These are phyloP conservation scores for Monosporascus sp. DNA, from an alignment of 2,329 filamentous ascomycete species.

Conservation along the genomic window DNA sequence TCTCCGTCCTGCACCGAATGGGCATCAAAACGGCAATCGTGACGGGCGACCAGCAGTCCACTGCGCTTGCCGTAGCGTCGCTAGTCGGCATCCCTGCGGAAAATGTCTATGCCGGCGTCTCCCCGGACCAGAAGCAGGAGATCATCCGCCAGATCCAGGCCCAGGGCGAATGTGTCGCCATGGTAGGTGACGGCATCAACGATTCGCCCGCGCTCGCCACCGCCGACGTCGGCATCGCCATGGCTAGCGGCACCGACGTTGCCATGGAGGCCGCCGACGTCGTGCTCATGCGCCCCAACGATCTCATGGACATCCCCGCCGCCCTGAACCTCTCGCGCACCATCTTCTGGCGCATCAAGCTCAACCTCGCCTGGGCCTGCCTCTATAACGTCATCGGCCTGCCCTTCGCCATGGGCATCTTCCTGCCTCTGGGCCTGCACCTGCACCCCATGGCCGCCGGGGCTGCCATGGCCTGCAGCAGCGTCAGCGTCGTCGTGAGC, in stretches of 20 bases:
- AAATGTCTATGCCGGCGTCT: constrained; percentile 80
- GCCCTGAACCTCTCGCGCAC: constrained; percentile 73
- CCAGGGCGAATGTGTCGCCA: constrained; percentile 74
- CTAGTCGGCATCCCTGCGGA: constrained; percentile 73
- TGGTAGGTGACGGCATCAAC: constrained; percentile 99
- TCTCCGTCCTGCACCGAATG: constrained; percentile 78
- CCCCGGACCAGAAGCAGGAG: constrained; percentile 83
- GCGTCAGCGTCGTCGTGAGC: constrained; percentile 82
- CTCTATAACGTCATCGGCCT: constrained; percentile 87
- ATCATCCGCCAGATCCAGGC: constrained; percentile 76
- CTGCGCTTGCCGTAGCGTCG: constrained; percentile 76
- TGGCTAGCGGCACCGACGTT: constrained; percentile 89
- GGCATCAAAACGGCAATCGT: constrained; percentile 85
- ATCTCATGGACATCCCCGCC: constrained; percentile 89
- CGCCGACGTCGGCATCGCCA: constrained; percentile 87
- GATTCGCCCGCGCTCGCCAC: constrained; percentile 93
- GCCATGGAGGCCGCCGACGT: constrained; percentile 97
- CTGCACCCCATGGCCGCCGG: constrained; percentile 93
- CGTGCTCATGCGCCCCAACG: constrained; percentile 88
- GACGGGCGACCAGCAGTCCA: constrained; percentile 83
- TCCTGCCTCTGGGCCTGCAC: constrained; percentile 81
- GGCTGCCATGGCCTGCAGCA: constrained; percentile 87
- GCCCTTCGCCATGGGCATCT: constrained; percentile 94
- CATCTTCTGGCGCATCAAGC: constrained; percentile 89
- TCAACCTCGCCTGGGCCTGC: constrained; percentile 90